phyloP scores from a whole-genome alignment of 805 yeast species.

The Priceomyces haplophilus region DNA sequence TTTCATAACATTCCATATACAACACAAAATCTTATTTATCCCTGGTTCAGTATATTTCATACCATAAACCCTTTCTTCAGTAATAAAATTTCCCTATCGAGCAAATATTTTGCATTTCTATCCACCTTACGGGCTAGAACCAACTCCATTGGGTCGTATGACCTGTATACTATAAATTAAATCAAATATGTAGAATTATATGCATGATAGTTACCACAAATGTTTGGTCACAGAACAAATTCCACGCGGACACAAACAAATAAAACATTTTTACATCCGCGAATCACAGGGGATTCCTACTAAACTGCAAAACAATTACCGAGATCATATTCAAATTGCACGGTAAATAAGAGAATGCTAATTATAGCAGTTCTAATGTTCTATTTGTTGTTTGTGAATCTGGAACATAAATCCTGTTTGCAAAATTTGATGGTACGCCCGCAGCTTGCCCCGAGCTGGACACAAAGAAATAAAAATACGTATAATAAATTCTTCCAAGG shows the following conservation, averaged over 20 bases:
- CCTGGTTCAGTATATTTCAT: not conserved
- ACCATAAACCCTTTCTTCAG: not conserved
- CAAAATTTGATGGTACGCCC: conserved; percentile 1
- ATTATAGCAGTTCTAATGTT: not conserved
- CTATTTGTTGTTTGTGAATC: conserved; percentile 1
- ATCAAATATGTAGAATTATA: not conserved
- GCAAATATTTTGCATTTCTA: not conserved
- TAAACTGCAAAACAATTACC: too few relatives aligned
- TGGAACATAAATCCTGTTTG: not conserved
- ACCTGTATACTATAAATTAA: not conserved
- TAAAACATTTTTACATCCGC: too few relatives aligned
- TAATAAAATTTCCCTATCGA: not conserved
- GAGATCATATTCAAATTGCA: not conserved
- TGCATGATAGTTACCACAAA: not conserved
- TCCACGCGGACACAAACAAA: too few relatives aligned
- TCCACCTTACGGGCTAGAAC: not conserved
- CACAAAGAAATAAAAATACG: not conserved
- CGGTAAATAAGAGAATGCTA: not conserved
- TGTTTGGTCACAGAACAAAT: not conserved
- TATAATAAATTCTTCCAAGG: not conserved
- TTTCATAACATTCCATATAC: too few relatives aligned
- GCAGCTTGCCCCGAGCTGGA: not conserved
- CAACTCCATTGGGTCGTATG: not conserved
- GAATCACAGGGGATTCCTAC: too few relatives aligned
- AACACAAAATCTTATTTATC: too few relatives aligned